Evolutionary conservation across 2,329 filamentous ascomycete species (phyloP).

Genomic region (Plectosphaerella cucumerina): DNA sequence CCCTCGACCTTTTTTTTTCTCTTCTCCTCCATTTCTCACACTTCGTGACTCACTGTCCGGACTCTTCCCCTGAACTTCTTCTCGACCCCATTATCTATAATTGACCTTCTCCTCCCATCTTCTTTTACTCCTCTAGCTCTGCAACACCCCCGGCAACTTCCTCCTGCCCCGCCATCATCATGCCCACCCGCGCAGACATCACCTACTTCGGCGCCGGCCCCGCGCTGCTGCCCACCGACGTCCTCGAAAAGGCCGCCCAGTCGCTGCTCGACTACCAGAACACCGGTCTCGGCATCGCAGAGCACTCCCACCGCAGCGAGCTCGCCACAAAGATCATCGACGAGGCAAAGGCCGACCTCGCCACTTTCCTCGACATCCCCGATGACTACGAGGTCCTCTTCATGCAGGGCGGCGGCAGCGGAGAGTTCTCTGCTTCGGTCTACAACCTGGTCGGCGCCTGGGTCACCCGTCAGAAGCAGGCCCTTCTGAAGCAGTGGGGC

Average conservation of each 20-base stretch:
- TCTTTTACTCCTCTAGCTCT: background rate
- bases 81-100: conserved; percentile 2
- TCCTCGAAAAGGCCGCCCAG: conserved; percentile 71
- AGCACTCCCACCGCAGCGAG: conserved; percentile 84
- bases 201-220: conserved; percentile 90
- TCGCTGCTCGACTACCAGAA: conserved; percentile 78
- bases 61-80: background rate
- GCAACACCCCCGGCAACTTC: background rate
- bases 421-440: conserved; percentile 77
- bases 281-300: conserved; percentile 79
- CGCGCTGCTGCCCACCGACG: conserved; percentile 75
- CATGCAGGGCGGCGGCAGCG: conserved; percentile 81
- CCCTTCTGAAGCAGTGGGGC: conserved; percentile 53
- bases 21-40: conserved; percentile 1
- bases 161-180: conserved; percentile 23
- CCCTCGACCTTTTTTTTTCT: conserved; percentile 7
- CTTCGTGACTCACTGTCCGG: conserved; percentile 9
- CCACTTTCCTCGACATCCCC: conserved; percentile 73
- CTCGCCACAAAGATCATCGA: conserved; percentile 76
- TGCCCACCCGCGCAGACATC: conserved; percentile 72
- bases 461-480: conserved; percentile 65
- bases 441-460: conserved; percentile 83
- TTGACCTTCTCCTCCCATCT: background rate
- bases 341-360: conserved; percentile 70
- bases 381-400: conserved; percentile 80